Evolutionary conservation across 2,329 filamentous ascomycete genomes (phyloP), one percentile per base, ranked within the genome.

Genomic region (Berkeleyomyces basicola): DNA sequence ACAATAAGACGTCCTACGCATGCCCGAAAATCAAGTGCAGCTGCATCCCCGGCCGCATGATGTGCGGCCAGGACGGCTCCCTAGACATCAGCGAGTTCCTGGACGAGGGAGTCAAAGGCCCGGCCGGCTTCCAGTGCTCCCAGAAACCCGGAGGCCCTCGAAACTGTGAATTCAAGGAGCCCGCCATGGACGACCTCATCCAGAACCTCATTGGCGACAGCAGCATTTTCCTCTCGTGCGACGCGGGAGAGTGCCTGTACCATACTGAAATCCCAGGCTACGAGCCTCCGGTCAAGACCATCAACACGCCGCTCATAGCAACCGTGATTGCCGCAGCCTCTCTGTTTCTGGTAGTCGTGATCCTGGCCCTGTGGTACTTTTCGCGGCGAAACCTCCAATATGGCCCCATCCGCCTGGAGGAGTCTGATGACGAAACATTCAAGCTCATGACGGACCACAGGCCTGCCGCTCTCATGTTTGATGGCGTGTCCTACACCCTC

Each of bases 291-390:
- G 81, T 96, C 65, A 96, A 96, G 76, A 86, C 86, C 71, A 97
- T 99, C 75, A 99, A 99, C 72, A 97, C 92, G 0, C 93, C 92
- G 2, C 79, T 99, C 58, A 99, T 99, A 68, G 92, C 95, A 9
- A 87, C 88, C 11, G 88, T 96, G 57, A 97, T 99, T 69, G 91
- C 90, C 33, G 86, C 83, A 5, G 88, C 84, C 69, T 87, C 87
- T 0, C 78, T 99, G 0, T 96, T 96, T 70, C 79, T 99, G 10
- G 90, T 95, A n/a, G 88, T 84, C 1, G 82, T 92, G 59, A 88
- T 96, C 58, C 75, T 97, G 14, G 70, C 83, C 0, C 83, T 90
- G 23, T 99, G 91, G 90, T 95, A 95, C 71, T 76, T 96, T 4
- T 90, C 90, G 6, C 83, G 90, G 65, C 83, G 90, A 68, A 83